Base-by-base conservation (phyloP, 345 rosid genomes). In the Zanthoxylum bungeanum region DNA sequence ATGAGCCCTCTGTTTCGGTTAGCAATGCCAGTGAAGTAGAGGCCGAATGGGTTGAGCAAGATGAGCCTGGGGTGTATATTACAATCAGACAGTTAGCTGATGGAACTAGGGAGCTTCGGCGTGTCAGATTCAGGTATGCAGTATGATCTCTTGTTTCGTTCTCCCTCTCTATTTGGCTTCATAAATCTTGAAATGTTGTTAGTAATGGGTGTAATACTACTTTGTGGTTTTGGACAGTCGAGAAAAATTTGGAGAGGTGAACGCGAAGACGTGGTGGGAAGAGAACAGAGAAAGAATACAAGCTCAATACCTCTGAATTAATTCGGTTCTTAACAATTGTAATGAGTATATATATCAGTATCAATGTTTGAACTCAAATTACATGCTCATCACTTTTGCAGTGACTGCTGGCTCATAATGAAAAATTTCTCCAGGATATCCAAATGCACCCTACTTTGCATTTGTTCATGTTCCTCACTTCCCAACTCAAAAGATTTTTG, bases 261-360 rank as follows among this genome's bases (percentile, higher is more conserved):
- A 89, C 3, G 98, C 98, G n/a, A 94, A 92, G 87, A 66, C 51
- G 46, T 94, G 98, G 98, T 94, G 98, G 98, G 98, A 94, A 76
- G 89, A 92, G 82, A 94, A 94, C 83, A 87, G 97, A 75, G 98
- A 90, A 59, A 90, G 98, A 81, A 94, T 94, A 92, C 98, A 94
- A 82, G 66, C 87, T 74, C 97, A 90, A 70, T 94, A 94, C 82
- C 92, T 94, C 73, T 94, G 78, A 73, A 34, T 44, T 16, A 44
- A 44, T 44, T 42, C n/a, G 77, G 68, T 64, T 47, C 10, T 12
- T 28, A 24, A 50, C 51, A 62, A n/a, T n/a, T n/a, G n/a, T n/a
- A n/a, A n/a, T n/a, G n/a, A 36, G 65, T 31, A 12, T 24, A 63
- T n/a, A n/a, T n/a, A n/a, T 14, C 49, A 4, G 6, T 44, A 44